Conservation (phyloP, 257 asterid species). For the Knoxia roxburghii region DNA sequence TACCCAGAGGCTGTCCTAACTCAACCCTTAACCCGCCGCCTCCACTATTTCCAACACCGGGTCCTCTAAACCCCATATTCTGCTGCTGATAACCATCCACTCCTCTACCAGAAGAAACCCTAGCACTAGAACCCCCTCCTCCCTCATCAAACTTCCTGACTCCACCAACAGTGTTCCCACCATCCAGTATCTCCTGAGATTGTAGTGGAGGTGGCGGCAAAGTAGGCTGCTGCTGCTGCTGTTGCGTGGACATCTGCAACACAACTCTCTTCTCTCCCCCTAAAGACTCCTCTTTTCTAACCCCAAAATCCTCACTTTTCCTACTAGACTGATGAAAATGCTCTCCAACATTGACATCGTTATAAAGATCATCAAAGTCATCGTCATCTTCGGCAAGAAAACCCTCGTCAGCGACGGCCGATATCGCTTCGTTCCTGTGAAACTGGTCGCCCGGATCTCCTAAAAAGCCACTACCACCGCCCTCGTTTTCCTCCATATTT, state of each 20-base stretch:
- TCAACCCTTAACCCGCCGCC: constrained; percentile 37
- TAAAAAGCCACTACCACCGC: constrained; percentile 36
- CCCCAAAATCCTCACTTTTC: constrained; percentile 46
- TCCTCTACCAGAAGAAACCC: constrained; percentile 12
- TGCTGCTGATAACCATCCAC: constrained; percentile 23
- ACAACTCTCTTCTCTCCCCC: constrained; percentile 27
- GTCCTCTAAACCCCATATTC: constrained; percentile 37
- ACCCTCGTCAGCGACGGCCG: constrained; percentile 75
- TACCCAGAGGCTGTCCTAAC: constrained; percentile 23
- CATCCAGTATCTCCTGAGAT: constrained; percentile 26
- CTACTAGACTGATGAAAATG: constrained; percentile 63
- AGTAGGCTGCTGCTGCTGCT: constrained; percentile 13
- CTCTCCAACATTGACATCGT: constrained; percentile 95
- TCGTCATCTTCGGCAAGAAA: constrained; percentile 76
- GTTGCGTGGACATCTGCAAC: constrained; percentile 11
- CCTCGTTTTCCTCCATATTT: constrained; percentile 48
- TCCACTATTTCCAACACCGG: constrained; percentile 17
- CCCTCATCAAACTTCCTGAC: constrained; percentile 36
- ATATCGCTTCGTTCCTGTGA: constrained; percentile 70
- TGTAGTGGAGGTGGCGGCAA: constrained; percentile 15
- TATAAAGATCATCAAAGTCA: constrained; percentile 90
- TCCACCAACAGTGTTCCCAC: constrained; percentile 22
- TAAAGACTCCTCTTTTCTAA: constrained; percentile 34
- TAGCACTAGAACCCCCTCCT: constrained; percentile 14
- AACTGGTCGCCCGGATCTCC: constrained; percentile 63